Evolutionary conservation across 2,329 filamentous ascomycete species (phyloP).

Genomic region (Calonectria crousiana): DNA sequence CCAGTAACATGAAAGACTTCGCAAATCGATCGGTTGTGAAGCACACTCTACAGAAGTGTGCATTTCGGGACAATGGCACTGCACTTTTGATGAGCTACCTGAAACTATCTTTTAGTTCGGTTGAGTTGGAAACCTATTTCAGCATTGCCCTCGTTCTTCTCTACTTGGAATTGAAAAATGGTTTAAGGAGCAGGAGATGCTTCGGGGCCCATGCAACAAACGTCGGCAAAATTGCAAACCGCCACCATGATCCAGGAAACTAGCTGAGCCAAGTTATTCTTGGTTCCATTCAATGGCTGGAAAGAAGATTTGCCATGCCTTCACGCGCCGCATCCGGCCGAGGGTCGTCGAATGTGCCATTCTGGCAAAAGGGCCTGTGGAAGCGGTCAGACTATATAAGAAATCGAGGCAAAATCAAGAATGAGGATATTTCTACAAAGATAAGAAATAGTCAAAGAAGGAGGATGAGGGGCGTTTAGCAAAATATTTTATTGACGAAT

Average conservation of each 20-base stretch:
- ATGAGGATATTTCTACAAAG: background rate
- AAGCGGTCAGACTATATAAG: background rate
- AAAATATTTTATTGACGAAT: background rate
- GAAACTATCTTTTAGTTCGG: background rate
- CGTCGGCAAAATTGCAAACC: background rate
- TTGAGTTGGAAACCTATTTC: background rate
- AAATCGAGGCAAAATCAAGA: background rate
- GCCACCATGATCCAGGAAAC: background rate
- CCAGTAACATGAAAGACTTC: too few relatives aligned
- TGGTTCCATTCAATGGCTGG: background rate
- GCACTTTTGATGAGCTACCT: background rate
- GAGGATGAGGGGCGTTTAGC: background rate
- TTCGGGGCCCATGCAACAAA: background rate
- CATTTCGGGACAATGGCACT: background rate
- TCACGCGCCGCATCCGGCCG: background rate
- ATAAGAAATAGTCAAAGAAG: background rate
- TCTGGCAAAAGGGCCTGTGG: background rate
- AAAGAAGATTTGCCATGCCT: background rate
- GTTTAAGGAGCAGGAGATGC: background rate
- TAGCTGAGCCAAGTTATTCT: background rate
- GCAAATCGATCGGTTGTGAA: background rate
- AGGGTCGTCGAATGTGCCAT: background rate
- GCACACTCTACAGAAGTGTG: background rate
- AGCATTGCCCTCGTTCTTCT: background rate
- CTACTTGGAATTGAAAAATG: background rate